Evolutionary conservation across 768 basidiomycete species (phyloP).

Genomic region (Amanita muscaria): DNA sequence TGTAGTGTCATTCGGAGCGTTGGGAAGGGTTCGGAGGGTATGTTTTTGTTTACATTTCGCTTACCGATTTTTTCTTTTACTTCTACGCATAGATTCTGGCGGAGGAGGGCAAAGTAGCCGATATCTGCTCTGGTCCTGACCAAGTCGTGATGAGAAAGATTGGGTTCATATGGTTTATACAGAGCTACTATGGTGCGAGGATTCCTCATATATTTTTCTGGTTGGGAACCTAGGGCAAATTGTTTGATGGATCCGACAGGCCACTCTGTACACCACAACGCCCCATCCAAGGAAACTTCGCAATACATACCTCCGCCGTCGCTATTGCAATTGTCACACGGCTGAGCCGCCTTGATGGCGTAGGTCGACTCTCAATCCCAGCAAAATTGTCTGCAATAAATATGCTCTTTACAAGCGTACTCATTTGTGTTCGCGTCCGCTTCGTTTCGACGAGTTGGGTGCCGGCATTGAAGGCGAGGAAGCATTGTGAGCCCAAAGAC

Average conservation of each 20-base stretch:
- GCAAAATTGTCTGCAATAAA: constrained; percentile 93
- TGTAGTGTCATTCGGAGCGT: too few species aligned
- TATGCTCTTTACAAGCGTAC: constrained; percentile 89
- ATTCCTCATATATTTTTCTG: constrained; percentile 29
- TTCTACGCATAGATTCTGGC: too few species aligned
- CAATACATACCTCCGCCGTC: constrained; percentile 79
- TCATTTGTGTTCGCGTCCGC: constrained; percentile 71
- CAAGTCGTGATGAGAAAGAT: constrained; percentile 49
- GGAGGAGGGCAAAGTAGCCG: too few species aligned
- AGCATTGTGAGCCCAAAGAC: constrained; percentile 36
- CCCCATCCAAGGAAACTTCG: constrained; percentile 84
- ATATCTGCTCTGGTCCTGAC: constrained; percentile 39
- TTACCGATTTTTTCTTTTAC: too few species aligned
- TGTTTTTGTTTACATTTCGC: too few species aligned
- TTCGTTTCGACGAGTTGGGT: constrained; percentile 81
- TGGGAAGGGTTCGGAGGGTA: too few species aligned
- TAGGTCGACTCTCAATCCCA: constrained; percentile 78
- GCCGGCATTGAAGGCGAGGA: constrained; percentile 78
- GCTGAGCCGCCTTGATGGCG: constrained; percentile 89
- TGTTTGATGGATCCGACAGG: constrained; percentile 39
- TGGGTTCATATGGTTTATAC: constrained; percentile 76
- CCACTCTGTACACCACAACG: constrained; percentile 78
- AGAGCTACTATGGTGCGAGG: constrained; percentile 24
- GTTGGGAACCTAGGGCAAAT: constrained; percentile 21
- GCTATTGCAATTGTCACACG: constrained; percentile 88